These are phyloP conservation scores for Tolypocladium tropicale DNA, from an alignment of 2,329 filamentous ascomycete species.

Conservation along the genomic window DNA sequence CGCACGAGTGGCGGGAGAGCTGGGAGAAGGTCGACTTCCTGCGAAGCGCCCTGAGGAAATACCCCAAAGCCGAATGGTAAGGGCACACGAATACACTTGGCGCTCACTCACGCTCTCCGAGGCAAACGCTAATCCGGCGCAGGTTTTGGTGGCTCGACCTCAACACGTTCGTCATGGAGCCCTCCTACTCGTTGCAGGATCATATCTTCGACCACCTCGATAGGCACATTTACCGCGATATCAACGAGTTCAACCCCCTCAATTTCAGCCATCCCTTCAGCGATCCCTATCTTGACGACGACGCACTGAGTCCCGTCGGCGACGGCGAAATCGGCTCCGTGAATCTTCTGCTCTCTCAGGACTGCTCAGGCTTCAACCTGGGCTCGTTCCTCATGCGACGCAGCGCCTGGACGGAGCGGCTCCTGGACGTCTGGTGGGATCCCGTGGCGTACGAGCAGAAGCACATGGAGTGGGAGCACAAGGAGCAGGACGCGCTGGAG, in stretches of 20 bases:
- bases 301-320: constrained; percentile 61
- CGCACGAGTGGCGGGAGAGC: constrained; percentile 97
- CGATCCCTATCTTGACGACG: constrained; percentile 64
- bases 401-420: constrained; percentile 77
- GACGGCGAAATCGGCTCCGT: constrained; percentile 71
- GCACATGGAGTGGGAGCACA: constrained; percentile 98
- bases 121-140: constrained; percentile 1
- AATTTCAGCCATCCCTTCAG: constrained; percentile 81
- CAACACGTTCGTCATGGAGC: constrained; percentile 97
- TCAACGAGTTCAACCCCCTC: constrained; percentile 90
- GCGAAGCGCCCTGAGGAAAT: constrained; percentile 79
- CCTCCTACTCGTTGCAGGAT: constrained; percentile 74
- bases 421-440: constrained; percentile 98
- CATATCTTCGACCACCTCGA: constrained; percentile 81
- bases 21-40: constrained; percentile 99
- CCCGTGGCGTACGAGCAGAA: constrained; percentile 95
- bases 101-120: constrained; percentile 4
- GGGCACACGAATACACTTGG: no score
- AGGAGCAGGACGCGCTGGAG: constrained; percentile 92
- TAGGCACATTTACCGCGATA: constrained; percentile 77
- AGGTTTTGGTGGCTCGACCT: constrained; percentile 99
- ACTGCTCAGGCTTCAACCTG: constrained; percentile 92
- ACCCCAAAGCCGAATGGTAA: constrained; percentile 93
- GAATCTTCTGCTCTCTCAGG: constrained; percentile 82
- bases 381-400: constrained; percentile 89